Base-by-base conservation (phyloP, 1,284 basidiomycete genomes). In the Singerocomus inundabilis region DNA sequence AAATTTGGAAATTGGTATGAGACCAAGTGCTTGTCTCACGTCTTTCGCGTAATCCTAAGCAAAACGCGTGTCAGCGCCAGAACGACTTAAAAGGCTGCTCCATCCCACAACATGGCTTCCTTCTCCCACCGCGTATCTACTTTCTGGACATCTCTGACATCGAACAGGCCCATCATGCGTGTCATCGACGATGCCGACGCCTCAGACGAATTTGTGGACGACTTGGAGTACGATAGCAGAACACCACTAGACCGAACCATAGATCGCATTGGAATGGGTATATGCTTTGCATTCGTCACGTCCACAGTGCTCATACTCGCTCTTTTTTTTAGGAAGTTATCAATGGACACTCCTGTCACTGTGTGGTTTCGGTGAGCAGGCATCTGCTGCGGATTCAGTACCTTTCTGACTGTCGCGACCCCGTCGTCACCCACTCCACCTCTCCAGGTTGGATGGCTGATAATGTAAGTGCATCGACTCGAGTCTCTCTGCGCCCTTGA, bases 181-280 rank as follows among this genome's bases (percentile, higher is more conserved):
- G 60, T 55, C n/a, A 52, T 53, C 3, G 66, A 71, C 34, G 72
- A 72, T 8, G 68, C 70, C 43, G 70, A 66, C 26, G 73, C 74
- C 48, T 60, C 71, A 35, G 74, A 60, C 45, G 65, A 51, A 48
- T 70, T 50, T 15, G 69, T 67, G 10, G 67, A 63, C n/a, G 63
- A 64, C 30, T 40, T 50, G 18, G 61, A 66, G 11, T 60, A 70
- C 44, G 85, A 88, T 62, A 72, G 70, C 25, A 74, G 85, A 51
- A 87, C 88, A 10, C 84, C 85, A 56, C 74, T 93, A 33, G 91
- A 93, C 70, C 85, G 80, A 64, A 94, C 91, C 1, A 88, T 95
- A 70, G 91, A 94, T 65, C 80, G 82, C 36, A 90, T 95, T 60
- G 92, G 93, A 29, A 93, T 95, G 85, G 93, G 92, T 80, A 56